Conservation (phyloP, 768 basidiomycete species). For the Termitomyces sp. region DNA sequence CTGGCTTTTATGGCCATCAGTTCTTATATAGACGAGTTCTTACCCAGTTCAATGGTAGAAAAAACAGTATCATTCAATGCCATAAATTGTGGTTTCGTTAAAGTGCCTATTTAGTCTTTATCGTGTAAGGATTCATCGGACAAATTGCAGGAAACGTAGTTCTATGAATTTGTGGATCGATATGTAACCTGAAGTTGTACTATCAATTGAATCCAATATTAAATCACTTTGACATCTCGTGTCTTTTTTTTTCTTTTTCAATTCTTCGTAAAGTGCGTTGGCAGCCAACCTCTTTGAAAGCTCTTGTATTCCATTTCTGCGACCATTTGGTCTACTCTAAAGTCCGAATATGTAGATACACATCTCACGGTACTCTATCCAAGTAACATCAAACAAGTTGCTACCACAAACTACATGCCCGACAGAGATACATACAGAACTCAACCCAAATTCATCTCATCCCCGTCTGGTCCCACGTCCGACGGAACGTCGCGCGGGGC, state of each 20-base stretch:
- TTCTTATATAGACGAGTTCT: too few species aligned
- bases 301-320: background rate
- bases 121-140: too few species aligned
- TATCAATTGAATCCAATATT: too few species aligned
- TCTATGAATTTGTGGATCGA: too few species aligned
- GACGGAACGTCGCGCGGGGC: conserved; percentile 11
- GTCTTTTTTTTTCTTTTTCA: background rate
- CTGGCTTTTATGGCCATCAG: too few species aligned
- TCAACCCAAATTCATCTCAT: conserved; percentile 26
- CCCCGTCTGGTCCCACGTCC: conserved; percentile 12
- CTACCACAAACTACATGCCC: background rate
- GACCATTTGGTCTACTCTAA: background rate
- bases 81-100: too few species aligned
- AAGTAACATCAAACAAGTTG: background rate
- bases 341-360: background rate
- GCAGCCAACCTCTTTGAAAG: background rate
- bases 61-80: too few species aligned
- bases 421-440: background rate
- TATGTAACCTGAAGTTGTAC: too few species aligned
- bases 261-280: background rate
- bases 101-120: too few species aligned
- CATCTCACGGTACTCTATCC: background rate
- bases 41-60: too few species aligned
- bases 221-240: background rate
- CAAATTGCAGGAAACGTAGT: too few species aligned